Evolutionary conservation across 1,284 basidiomycete genomes (phyloP), one percentile per base, ranked within the genome.

Genomic region (Singerocomus inundabilis): DNA sequence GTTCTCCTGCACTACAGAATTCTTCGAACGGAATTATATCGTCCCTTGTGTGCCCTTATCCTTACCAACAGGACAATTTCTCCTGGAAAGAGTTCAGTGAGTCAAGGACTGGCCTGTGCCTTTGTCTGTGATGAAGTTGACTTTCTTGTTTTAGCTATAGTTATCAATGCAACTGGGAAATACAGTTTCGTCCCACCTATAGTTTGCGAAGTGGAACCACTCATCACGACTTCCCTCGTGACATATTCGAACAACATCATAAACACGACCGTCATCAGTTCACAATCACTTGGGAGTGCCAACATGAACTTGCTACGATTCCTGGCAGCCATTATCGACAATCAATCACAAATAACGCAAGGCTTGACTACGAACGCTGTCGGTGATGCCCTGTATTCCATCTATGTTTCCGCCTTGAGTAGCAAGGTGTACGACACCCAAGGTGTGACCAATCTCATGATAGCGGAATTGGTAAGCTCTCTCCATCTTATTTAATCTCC

Each of bases 21-120:
- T 37, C 51, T n/a, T n/a, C n/a, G 13, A 60, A 30, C 30, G 58
- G 58, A 30, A 44, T 58, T 18, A 29, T 58, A n/a, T 36, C 57
- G 0, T 54, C 51, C 11, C 25, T 54, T 4, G 57, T 60, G 4
- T 58, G 55, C 7, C 58, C 51, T 4, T 59, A 53, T n/a, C 48
- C 54, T n/a, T 32, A 48, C 9, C 9, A 10, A 8, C 53, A 55
- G 30, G 40, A 29, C 1, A 32, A 40, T 7, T 15, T 47, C 5
- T 18, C 33, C 6, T 56, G 51, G 46, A 37, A 47, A 7, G 24
- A 30, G 3, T 41, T 56, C 30, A 46, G 55, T 56, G 33, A 35
- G 54, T 52, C 12, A 31, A 1, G 1, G 1, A 0, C 0, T 34
- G 5, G 24, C n/a, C 34, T 13, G 11, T n/a, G 3, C 13, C 1